Percentiles rank a stretch among this genome's conserved stretches.
These are phyloP conservation scores for Epithele typhae DNA, from an alignment of 768 basidiomycete genomes.

Conservation along the genomic window DNA sequence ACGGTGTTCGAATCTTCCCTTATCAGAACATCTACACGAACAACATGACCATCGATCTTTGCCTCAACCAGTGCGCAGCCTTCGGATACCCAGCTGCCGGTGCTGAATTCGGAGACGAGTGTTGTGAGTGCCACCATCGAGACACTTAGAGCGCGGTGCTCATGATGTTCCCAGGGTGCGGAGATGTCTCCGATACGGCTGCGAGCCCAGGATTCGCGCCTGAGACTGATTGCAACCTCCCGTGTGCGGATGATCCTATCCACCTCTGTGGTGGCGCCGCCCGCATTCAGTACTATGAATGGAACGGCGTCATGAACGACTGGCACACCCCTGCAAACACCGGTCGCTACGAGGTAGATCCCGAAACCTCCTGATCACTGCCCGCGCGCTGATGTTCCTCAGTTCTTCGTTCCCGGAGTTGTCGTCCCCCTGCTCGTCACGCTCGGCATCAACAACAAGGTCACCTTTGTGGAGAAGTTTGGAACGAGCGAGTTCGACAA, in stretches of 20 bases:
- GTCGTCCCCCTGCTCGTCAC: conserved; percentile 73
- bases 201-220: conserved; percentile 30
- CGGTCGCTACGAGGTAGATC: conserved; percentile 64
- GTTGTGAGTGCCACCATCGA: conserved; percentile 46
- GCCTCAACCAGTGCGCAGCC: conserved; percentile 62
- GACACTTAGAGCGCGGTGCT: not conserved
- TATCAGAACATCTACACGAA: conserved; percentile 53
- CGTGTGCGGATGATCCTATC: conserved; percentile 68
- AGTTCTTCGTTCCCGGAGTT: conserved; percentile 52
- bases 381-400: not conserved
- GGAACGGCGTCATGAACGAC: conserved; percentile 37
- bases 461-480: conserved; percentile 72
- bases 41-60: conserved; percentile 62
- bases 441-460: conserved; percentile 76
- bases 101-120: conserved; percentile 66
- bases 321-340: conserved; percentile 66
- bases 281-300: conserved; percentile 38
- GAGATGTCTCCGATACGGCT: conserved; percentile 49
- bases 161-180: conserved; percentile 49
- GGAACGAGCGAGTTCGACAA: conserved; percentile 61
- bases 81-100: conserved; percentile 74
- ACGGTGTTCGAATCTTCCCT: conserved; percentile 46
- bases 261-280: conserved; percentile 63
- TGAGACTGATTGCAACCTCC: conserved; percentile 37
- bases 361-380: not conserved